Conservation (phyloP, 352 stramenopile species). For the Globisporangium irregulare region DNA sequence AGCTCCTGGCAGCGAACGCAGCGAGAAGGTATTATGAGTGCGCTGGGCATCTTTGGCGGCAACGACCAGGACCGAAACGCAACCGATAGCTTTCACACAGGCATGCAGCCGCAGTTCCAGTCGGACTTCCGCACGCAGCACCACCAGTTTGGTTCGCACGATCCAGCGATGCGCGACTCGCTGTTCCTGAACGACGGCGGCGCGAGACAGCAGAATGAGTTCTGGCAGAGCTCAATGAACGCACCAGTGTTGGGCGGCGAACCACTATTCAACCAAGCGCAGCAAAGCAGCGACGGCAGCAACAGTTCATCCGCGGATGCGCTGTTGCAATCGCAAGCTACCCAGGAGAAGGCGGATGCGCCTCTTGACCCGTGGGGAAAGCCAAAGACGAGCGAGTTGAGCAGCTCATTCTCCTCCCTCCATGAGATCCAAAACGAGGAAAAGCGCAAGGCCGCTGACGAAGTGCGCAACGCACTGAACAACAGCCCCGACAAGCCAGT, state of each 20-base stretch:
- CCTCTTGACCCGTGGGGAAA: conserved; percentile 35
- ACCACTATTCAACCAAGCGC: conserved; percentile 5
- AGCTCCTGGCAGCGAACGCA: conserved; percentile 74
- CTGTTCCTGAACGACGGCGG: conserved; percentile 30
- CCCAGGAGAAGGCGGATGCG: conserved; percentile 16
- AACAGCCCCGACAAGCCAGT: conserved; percentile 6
- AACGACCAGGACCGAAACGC: conserved; percentile 19
- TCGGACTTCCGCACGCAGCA: conserved; percentile 48
- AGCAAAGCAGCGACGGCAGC: neutral
- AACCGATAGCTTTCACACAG: conserved; percentile 31
- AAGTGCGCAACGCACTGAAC: conserved; percentile 11
- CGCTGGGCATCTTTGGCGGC: conserved; percentile 63
- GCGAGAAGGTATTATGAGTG: conserved; percentile 76
- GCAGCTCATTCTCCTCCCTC: conserved; percentile 27
- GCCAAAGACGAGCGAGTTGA: conserved; percentile 19
- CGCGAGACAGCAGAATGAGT: conserved; percentile 18
- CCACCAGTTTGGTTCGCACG: conserved; percentile 26
- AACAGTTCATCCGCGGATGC: neutral
- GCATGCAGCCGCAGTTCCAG: conserved; percentile 49
- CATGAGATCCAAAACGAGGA: conserved; percentile 48
- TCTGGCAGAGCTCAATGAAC: conserved; percentile 15
- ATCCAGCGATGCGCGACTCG: conserved; percentile 22
- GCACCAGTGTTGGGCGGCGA: conserved; percentile 4
- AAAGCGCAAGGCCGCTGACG: conserved; percentile 29
- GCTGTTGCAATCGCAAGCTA: conserved; percentile 1